These are phyloP conservation scores for Psilocybe azurescens DNA, from an alignment of 768 basidiomycete species.

Conservation along the genomic window DNA sequence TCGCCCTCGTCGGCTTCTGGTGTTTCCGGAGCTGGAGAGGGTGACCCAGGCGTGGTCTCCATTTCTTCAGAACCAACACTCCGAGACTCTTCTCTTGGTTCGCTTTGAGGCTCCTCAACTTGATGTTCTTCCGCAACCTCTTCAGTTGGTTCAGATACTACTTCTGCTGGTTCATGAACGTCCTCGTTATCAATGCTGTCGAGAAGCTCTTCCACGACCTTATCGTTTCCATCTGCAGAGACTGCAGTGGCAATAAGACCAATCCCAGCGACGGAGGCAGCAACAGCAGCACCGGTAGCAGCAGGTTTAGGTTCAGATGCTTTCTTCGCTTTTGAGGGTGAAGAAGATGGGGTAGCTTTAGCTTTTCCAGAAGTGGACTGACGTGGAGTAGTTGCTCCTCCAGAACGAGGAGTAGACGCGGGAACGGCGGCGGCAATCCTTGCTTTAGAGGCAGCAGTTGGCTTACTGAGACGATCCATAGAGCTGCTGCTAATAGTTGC, in stretches of 20 bases:
- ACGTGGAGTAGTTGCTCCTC: constrained; percentile 22
- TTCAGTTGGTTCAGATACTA: neutral
- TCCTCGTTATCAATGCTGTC: constrained; percentile 8
- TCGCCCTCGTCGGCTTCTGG: constrained; percentile 9
- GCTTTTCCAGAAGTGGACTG: constrained; percentile 25
- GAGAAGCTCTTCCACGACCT: constrained; percentile 8
- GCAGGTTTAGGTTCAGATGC: constrained; percentile 8
- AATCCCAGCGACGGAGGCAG: constrained; percentile 16
- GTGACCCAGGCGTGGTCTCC: constrained; percentile 9
- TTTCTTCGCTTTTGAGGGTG: constrained; percentile 15
- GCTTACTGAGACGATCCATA: constrained; percentile 76
- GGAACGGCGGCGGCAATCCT: constrained; percentile 57
- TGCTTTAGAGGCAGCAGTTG: constrained; percentile 79
- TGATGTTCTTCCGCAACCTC: constrained; percentile 3
- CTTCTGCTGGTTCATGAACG: neutral
- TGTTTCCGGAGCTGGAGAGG: constrained; percentile 7
- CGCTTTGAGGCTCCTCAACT: constrained; percentile 8
- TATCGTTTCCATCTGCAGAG: constrained; percentile 12
- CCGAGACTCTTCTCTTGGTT: constrained; percentile 7
- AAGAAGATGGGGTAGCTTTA: constrained; percentile 26
- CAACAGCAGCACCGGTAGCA: constrained; percentile 26
- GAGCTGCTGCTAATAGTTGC: constrained; percentile 54
- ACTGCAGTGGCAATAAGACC: constrained; percentile 17
- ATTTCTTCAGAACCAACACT: constrained; percentile 8
- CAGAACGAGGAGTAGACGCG: constrained; percentile 30